A percentile compares a stretch with the other conserved stretches of the same genome.
Evolutionary conservation across 2,329 filamentous ascomycete species (phyloP).

Genomic region (Helotiales sp.): DNA sequence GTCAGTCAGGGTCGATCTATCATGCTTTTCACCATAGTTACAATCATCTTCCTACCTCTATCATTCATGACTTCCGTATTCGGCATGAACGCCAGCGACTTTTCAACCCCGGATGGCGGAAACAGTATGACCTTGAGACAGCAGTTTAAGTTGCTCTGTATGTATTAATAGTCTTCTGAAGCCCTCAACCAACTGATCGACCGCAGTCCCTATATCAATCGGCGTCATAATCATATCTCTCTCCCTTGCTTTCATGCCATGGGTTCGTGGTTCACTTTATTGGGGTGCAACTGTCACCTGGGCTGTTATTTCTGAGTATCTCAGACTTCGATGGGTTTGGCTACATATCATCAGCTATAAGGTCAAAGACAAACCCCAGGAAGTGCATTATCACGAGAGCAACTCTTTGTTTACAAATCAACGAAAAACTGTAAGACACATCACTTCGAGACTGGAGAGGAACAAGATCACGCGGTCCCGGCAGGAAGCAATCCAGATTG

Average conservation of each 20-base stretch:
- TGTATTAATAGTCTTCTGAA: background rate
- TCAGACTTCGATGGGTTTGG: too few species aligned
- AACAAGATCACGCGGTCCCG: too few species aligned
- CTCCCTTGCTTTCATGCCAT: conserved; percentile 13
- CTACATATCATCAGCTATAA: too few species aligned
- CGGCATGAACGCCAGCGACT: conserved; percentile 38
- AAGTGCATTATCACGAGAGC: too few species aligned
- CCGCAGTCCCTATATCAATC: conserved; percentile 3
- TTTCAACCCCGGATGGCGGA: conserved; percentile 9
- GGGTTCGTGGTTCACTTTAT: too few species aligned
- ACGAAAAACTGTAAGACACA: too few species aligned
- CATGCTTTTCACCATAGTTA: conserved; percentile 48
- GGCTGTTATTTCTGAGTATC: too few species aligned
- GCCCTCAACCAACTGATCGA: background rate
- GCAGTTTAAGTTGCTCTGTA: conserved; percentile 18
- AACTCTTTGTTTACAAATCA: too few species aligned
- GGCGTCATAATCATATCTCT: conserved; percentile 9
- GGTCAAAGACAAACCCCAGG: too few species aligned
- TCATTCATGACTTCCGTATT: conserved; percentile 35
- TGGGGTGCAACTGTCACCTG: too few species aligned
- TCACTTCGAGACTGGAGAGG: too few species aligned
- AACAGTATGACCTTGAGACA: conserved; percentile 8
- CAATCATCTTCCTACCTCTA: conserved; percentile 41
- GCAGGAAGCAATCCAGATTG: too few species aligned
- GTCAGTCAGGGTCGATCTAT: conserved; percentile 44